Evolutionary conservation across 2,329 filamentous ascomycete species (phyloP).

Genomic region (Neodidymelliopsis sp.): DNA sequence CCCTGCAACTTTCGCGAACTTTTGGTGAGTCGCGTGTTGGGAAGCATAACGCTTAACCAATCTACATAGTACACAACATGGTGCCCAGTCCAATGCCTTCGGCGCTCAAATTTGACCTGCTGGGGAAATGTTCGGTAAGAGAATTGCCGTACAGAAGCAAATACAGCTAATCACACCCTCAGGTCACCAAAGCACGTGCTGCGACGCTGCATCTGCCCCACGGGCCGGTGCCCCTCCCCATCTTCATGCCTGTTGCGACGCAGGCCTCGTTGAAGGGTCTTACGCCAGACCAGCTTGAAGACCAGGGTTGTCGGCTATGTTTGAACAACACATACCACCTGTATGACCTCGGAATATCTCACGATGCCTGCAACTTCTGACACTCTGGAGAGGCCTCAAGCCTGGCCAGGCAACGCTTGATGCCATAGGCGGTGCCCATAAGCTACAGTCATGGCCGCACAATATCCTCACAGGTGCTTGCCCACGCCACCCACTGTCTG

Average conservation of each 20-base stretch:
- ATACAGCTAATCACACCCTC: constrained; percentile 1
- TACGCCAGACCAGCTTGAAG: constrained; percentile 89
- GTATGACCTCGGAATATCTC: constrained; percentile 27
- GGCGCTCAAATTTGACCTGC: constrained; percentile 48
- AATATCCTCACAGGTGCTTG: constrained; percentile 80
- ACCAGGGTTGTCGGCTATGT: constrained; percentile 87
- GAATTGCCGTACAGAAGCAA: too few species aligned
- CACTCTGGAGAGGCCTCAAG: constrained; percentile 71
- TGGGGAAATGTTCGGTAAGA: constrained; percentile 49
- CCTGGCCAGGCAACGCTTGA: constrained; percentile 91
- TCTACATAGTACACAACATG: constrained; percentile 29
- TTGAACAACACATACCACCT: constrained; percentile 99
- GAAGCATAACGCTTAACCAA: background rate
- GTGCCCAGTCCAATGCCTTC: constrained; percentile 45
- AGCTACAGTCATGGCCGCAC: constrained; percentile 91
- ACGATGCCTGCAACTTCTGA: constrained; percentile 24
- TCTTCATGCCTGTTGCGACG: constrained; percentile 99
- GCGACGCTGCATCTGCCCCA: constrained; percentile 88
- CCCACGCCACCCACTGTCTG: background rate
- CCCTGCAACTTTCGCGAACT: constrained; percentile 5
- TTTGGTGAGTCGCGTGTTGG: constrained; percentile 13
- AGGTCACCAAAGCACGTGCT: constrained; percentile 95
- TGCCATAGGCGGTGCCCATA: constrained; percentile 89
- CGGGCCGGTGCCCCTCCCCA: constrained; percentile 85
- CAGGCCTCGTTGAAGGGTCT: constrained; percentile 95